phyloP scores from a whole-genome alignment of 2,329 filamentous ascomycete species.

The Claviceps digitariae region DNA sequence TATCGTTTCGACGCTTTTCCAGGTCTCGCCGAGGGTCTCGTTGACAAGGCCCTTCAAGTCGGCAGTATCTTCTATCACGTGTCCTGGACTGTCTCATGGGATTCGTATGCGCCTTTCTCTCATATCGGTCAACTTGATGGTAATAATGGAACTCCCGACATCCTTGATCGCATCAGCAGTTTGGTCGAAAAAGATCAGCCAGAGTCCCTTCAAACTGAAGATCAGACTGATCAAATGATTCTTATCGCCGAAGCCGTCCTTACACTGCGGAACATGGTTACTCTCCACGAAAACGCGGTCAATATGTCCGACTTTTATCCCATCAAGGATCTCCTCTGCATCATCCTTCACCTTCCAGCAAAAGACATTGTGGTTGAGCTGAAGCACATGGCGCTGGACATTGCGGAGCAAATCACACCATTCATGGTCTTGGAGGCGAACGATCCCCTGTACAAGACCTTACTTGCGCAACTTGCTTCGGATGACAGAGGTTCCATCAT shows the following conservation, averaged over 20 bases:
- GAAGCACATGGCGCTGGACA: constrained; percentile 83
- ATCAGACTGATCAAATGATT: constrained; percentile 57
- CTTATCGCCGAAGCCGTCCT: constrained; percentile 76
- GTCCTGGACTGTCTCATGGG: constrained; percentile 66
- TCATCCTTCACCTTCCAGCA: constrained; percentile 64
- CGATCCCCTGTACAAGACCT: constrained; percentile 66
- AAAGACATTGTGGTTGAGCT: constrained; percentile 65
- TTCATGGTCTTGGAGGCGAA: constrained; percentile 58
- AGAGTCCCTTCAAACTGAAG: constrained; percentile 58
- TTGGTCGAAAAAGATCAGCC: constrained; percentile 46
- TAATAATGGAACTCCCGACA: constrained; percentile 35
- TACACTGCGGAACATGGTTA: constrained; percentile 92
- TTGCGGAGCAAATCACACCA: constrained; percentile 78
- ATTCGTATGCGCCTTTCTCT: constrained; percentile 35
- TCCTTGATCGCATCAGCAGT: constrained; percentile 53
- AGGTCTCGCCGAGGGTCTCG: constrained; percentile 72
- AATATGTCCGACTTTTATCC: constrained; percentile 65
- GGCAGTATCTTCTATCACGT: constrained; percentile 70
- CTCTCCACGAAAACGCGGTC: constrained; percentile 73
- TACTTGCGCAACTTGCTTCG: constrained; percentile 51
- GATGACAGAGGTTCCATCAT: constrained; percentile 73
- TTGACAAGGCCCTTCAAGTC: constrained; percentile 71
- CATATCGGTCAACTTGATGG: constrained; percentile 32
- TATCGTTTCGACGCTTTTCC: constrained; percentile 91
- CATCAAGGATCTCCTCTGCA: constrained; percentile 69